A percentile compares a stretch with the other conserved stretches of the same genome.
phyloP scores from a whole-genome alignment of 1,284 basidiomycete genomes.

The Puccinia triticina region DNA sequence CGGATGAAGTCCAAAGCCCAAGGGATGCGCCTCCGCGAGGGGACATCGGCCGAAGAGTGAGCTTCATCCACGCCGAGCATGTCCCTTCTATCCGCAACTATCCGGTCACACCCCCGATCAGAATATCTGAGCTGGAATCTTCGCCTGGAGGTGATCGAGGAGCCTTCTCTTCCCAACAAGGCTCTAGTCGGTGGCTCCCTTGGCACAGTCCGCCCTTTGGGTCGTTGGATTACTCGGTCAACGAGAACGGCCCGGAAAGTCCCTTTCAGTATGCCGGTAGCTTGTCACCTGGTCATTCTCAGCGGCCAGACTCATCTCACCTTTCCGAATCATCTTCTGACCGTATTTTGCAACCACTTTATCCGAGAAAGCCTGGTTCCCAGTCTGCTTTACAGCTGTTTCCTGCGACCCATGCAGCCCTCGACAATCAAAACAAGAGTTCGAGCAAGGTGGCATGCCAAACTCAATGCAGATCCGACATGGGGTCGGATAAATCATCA shows the following conservation, averaged over 20 bases:
- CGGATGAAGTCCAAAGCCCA: not conserved
- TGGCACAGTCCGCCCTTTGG: not conserved
- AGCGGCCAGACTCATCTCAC: not conserved
- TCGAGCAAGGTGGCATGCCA: not conserved
- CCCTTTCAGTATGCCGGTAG: not conserved
- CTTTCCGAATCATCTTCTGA: constrained; percentile 8
- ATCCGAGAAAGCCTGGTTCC: not conserved
- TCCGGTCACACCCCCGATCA: constrained; percentile 11
- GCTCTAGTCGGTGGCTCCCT: not conserved
- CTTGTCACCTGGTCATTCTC: not conserved
- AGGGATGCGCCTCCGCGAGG: not conserved
- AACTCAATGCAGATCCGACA: not conserved
- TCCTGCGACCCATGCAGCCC: not conserved
- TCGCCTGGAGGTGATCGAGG: not conserved
- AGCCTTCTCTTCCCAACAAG: constrained; percentile 3
- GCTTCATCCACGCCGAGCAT: constrained; percentile 1
- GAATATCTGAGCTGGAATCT: not conserved
- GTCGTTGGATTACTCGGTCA: not conserved
- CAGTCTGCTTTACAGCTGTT: too few species aligned
- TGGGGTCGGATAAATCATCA: not conserved
- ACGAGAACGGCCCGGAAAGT: not conserved
- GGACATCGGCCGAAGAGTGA: not conserved
- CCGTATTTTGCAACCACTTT: not conserved
- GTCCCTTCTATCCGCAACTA: not conserved
- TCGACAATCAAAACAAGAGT: not conserved